These are phyloP conservation scores for Ceraceosorus bombacis DNA, from an alignment of 1,284 basidiomycete genomes.

Conservation along the genomic window DNA sequence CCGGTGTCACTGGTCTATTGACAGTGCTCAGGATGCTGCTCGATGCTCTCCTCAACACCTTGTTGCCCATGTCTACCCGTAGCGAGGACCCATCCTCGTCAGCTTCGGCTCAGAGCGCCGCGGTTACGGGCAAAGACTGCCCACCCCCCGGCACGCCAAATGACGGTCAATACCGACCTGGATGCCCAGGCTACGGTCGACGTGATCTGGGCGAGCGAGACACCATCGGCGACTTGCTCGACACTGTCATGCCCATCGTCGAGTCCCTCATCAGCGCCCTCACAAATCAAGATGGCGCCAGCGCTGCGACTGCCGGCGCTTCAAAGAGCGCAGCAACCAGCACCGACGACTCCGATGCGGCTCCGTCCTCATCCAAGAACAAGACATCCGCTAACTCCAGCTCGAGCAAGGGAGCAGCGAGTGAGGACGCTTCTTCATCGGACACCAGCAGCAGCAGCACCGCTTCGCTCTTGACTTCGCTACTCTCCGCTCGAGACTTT, in stretches of 20 bases:
- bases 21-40: slow-evolving; percentile 23
- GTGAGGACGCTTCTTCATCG: too few species aligned
- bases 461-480: not conserved
- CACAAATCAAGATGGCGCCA: slow-evolving; percentile 15
- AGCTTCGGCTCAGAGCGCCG: slow-evolving; percentile 2
- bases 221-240: slow-evolving; percentile 17
- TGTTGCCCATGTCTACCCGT: slow-evolving; percentile 27
- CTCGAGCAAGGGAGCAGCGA: too few species aligned
- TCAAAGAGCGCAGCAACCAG: slow-evolving; percentile 15
- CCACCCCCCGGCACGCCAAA: slow-evolving; percentile 27
- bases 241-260: slow-evolving; percentile 24
- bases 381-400: not conserved
- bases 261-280: slow-evolving; percentile 25
- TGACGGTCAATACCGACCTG: slow-evolving; percentile 33
- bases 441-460: not conserved
- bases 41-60: slow-evolving; percentile 34
- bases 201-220: slow-evolving; percentile 17
- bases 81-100: slow-evolving; percentile 14
- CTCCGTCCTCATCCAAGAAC: not conserved
- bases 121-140: slow-evolving; percentile 13
- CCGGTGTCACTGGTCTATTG: slow-evolving; percentile 24
- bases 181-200: slow-evolving; percentile 34
- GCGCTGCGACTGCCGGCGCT: slow-evolving; percentile 12
- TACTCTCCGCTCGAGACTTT: slow-evolving; percentile 17
- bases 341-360: slow-evolving; percentile 9